A percentile compares a stretch with the other conserved stretches of the same genome.
Conservation (phyloP, 208 protist genomes). For the Acanthamoeba lenticulata region DNA sequence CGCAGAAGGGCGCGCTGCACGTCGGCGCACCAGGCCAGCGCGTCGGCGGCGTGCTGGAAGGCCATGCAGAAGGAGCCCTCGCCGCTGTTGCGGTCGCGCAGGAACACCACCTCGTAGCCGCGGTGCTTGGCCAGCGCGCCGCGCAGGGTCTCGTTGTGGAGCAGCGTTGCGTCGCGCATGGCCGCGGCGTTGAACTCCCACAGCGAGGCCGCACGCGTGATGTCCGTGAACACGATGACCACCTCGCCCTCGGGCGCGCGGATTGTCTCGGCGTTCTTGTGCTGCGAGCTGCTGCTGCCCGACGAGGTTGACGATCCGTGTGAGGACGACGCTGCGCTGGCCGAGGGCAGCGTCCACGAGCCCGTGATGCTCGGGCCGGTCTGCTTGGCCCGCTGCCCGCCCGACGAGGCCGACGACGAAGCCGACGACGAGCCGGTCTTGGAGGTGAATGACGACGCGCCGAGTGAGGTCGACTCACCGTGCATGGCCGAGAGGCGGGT, state of each 20-base stretch:
- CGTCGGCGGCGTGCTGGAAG: constrained; percentile 33
- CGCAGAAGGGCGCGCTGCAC: not conserved
- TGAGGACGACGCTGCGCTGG: not conserved
- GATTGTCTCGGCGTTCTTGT: not conserved
- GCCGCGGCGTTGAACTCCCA: not conserved
- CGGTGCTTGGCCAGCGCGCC: not conserved
- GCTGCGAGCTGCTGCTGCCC: not conserved
- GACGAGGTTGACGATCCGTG: not conserved
- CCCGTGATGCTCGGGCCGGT: not conserved
- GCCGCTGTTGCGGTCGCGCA: constrained; percentile 33
- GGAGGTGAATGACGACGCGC: not conserved
- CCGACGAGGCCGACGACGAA: not conserved
- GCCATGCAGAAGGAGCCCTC: constrained; percentile 68
- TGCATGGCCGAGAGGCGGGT: constrained; percentile 8
- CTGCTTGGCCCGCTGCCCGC: not conserved
- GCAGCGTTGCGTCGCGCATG: not conserved
- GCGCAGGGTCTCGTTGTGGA: constrained; percentile 38
- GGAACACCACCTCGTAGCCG: constrained; percentile 61
- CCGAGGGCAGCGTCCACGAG: not conserved
- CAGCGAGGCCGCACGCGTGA: not conserved
- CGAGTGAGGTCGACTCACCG: not conserved
- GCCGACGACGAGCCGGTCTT: not conserved
- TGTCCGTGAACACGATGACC: constrained; percentile 51
- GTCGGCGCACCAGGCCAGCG: not conserved
- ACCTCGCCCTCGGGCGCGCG: constrained; percentile 2